Conservation (phyloP, 2,329 filamentous ascomycete species). For the Pseudonectria buxi region DNA sequence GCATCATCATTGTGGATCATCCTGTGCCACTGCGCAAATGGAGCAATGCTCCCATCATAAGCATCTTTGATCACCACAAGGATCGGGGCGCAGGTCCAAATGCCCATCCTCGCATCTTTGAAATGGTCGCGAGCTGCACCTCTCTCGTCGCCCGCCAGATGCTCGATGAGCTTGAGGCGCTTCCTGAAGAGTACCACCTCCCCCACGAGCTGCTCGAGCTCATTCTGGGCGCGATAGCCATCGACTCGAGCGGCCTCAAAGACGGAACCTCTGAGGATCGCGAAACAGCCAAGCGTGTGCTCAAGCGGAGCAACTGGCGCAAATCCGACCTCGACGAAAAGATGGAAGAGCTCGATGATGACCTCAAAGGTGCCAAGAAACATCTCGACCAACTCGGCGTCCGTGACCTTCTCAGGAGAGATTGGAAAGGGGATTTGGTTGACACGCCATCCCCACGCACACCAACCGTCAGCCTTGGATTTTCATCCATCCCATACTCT, state of each 20-base stretch:
- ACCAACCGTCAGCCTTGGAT: slow-evolving; percentile 39
- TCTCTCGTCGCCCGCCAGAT: slow-evolving; percentile 39
- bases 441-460: slow-evolving; percentile 39
- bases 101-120: slow-evolving; percentile 37
- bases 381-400: slow-evolving; percentile 34
- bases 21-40: slow-evolving; percentile 35
- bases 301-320: slow-evolving; percentile 36
- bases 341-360: slow-evolving; percentile 35
- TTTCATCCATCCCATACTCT: slow-evolving; percentile 38
- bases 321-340: slow-evolving; percentile 30
- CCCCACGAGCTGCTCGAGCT: slow-evolving; percentile 42
- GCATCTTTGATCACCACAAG: slow-evolving; percentile 40
- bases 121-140: slow-evolving; percentile 37
- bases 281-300: slow-evolving; percentile 30
- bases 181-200: slow-evolving; percentile 39
- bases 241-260: slow-evolving; percentile 36
- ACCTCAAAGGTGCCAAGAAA: slow-evolving; percentile 35
- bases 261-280: slow-evolving; percentile 33
- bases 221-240: slow-evolving; percentile 38
- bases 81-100: slow-evolving; percentile 34
- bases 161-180: slow-evolving; percentile 36
- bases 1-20: slow-evolving; percentile 41
- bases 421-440: slow-evolving; percentile 42
- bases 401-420: slow-evolving; percentile 37
- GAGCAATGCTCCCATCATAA: slow-evolving; percentile 34